A percentile compares a stretch with the other conserved stretches of the same genome.
Conservation (phyloP, 352 stramenopile genomes). For the Phytophthora cajani region DNA sequence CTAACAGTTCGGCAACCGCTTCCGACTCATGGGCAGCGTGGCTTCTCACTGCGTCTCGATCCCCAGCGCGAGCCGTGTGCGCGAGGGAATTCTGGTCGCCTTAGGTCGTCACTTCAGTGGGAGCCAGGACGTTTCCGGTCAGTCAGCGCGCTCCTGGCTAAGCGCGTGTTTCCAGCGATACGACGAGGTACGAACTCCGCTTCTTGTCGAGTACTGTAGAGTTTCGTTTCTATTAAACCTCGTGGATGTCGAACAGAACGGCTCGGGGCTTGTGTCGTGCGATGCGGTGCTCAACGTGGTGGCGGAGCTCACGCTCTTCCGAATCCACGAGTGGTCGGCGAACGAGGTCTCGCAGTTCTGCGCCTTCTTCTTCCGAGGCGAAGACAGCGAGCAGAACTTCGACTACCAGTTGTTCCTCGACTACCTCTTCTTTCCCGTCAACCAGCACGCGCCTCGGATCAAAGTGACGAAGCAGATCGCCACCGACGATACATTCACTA, state of each 20-base stretch:
- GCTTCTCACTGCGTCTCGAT: conserved; percentile 41
- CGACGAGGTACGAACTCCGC: conserved; percentile 30
- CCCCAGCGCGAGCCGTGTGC: conserved; percentile 28
- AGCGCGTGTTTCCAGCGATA: conserved; percentile 33
- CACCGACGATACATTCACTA: conserved; percentile 20
- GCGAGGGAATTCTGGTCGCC: conserved; percentile 45
- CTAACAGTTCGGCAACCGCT: background rate
- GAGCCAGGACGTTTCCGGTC: conserved; percentile 1
- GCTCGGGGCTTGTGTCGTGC: conserved; percentile 26
- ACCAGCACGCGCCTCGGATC: conserved; percentile 8
- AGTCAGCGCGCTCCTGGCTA: conserved; percentile 28
- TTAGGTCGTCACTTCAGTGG: conserved; percentile 28
- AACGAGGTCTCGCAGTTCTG: conserved; percentile 42
- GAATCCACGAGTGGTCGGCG: conserved; percentile 40
- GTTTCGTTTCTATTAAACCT: background rate
- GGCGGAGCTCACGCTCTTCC: conserved; percentile 36
- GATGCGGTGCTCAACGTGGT: conserved; percentile 44
- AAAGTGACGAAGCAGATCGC: conserved; percentile 32
- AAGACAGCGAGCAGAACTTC: conserved; percentile 30
- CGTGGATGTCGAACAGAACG: conserved; percentile 8
- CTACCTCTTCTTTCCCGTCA: conserved; percentile 64
- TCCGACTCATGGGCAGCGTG: conserved; percentile 33
- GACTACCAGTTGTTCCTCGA: conserved; percentile 59
- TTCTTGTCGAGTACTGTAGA: background rate
- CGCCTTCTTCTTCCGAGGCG: conserved; percentile 42